Evolutionary conservation across 192 early-diverging fungal genomes (phyloP).

Genomic region (Coemansia nantahalensis): DNA sequence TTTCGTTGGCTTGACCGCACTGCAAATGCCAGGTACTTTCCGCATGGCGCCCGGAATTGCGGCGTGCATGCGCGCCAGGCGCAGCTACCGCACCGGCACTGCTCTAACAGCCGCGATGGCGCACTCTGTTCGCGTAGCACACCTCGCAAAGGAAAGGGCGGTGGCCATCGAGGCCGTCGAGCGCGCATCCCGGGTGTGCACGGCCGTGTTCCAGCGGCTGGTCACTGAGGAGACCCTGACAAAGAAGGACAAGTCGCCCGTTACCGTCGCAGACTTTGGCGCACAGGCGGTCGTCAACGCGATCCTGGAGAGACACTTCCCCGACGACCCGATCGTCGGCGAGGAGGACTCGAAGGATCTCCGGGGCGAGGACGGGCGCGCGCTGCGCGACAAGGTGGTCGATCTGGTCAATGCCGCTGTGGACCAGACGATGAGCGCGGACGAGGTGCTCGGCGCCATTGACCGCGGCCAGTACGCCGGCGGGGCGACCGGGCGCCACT

Average conservation of each 20-base stretch:
- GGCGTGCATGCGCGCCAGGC: no score
- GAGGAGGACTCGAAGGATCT: conserved; percentile 94
- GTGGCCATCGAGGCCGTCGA: conserved; percentile 91
- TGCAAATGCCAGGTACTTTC: background rate
- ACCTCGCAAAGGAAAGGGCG: conserved; percentile 65
- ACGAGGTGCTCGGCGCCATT: conserved; percentile 79
- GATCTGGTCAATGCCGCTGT: conserved; percentile 74
- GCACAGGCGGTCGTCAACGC: conserved; percentile 94
- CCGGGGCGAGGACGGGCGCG: conserved; percentile 62
- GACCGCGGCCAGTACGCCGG: conserved; percentile 86
- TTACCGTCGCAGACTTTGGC: conserved; percentile 97
- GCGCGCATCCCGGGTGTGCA: conserved; percentile 83
- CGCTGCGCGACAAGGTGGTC: conserved; percentile 73
- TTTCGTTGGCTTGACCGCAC: no score
- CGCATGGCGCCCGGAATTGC: background rate
- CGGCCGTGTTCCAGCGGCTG: conserved; percentile 77
- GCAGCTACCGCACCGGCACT: no score
- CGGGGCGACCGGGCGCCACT: conserved; percentile 70
- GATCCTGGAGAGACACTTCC: conserved; percentile 72
- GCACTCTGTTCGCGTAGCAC: conserved; percentile 15
- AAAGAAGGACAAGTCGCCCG: conserved; percentile 95
- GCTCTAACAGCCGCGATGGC: background rate
- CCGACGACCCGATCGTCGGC: conserved; percentile 88
- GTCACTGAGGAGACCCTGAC: conserved; percentile 79
- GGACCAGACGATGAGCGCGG: conserved; percentile 56